Evolutionary conservation across 305 asterid species (phyloP).

Genomic region (Lippia alba): DNA sequence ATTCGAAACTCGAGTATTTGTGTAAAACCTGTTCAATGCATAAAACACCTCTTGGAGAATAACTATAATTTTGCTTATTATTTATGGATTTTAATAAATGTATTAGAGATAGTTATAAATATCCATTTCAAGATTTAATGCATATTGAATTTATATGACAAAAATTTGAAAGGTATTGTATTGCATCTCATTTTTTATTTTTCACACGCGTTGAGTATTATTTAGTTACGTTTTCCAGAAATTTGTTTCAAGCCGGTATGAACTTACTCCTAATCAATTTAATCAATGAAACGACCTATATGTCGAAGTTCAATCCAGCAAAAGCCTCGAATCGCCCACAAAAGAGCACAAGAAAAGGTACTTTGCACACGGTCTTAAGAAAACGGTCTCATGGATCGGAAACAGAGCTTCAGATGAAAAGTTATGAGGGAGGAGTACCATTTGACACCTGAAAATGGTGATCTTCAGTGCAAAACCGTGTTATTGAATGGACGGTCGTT

Average conservation of each 20-base stretch:
- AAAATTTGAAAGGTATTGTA: too few species aligned
- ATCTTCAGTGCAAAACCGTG: conserved; percentile 57
- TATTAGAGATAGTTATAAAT: too few species aligned
- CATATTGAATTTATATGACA: too few species aligned
- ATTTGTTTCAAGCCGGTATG: conserved; percentile 65
- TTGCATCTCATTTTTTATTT: too few species aligned
- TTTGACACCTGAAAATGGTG: conserved; percentile 63
- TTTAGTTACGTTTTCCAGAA: not conserved
- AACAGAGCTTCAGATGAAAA: conserved; percentile 59
- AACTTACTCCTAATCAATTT: conserved; percentile 77
- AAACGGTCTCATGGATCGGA: conserved; percentile 75
- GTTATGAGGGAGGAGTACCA: conserved; percentile 74
- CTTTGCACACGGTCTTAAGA: conserved; percentile 52
- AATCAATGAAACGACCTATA: conserved; percentile 61
- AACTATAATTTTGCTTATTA: not conserved
- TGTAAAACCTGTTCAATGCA: not conserved
- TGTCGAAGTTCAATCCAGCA: conserved; percentile 49
- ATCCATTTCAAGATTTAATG: too few species aligned
- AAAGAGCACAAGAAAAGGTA: conserved; percentile 42
- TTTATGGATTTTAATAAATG: too few species aligned
- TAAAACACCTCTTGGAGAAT: too few species aligned
- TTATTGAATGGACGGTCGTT: conserved; percentile 67
- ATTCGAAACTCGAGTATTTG: not conserved
- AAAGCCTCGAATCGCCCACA: conserved; percentile 19
- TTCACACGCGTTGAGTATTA: too few species aligned